Conservation (phyloP, 208 protist genomes). For the Crithidia sp. region DNA sequence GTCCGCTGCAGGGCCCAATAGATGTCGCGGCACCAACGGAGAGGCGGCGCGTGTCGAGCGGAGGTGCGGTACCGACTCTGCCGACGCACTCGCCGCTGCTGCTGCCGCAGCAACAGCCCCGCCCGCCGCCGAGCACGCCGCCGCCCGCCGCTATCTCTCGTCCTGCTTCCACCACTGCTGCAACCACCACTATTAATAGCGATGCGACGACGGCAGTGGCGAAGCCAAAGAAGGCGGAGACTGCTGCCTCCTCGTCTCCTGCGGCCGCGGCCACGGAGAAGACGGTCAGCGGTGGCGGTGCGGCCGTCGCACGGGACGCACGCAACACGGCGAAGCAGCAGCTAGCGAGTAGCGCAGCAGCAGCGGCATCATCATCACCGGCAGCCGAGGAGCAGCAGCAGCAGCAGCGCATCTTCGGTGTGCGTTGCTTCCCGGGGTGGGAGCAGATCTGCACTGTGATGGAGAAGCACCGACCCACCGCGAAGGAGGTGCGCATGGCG, state of each 20-base stretch:
- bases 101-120: constrained; percentile 1
- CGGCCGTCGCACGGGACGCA: no score
- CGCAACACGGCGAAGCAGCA: background rate
- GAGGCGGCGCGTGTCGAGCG: background rate
- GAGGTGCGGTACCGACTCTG: background rate
- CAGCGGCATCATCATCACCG: background rate
- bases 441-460: constrained; percentile 54
- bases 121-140: constrained; percentile 3
- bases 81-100: background rate
- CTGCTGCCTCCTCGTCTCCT: background rate
- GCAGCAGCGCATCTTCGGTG: constrained; percentile 26
- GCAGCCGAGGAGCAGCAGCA: background rate
- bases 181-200: background rate
- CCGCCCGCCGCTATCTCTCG: background rate
- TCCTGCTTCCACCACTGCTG: background rate
- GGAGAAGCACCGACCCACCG: constrained; percentile 51
- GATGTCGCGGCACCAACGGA: background rate
- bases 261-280: background rate
- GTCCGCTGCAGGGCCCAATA: constrained; percentile 1
- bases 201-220: background rate
- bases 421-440: constrained; percentile 61
- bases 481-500: constrained; percentile 40
- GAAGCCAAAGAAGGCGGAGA: background rate
- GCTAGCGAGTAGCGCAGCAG: background rate
- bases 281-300: no score